These are phyloP conservation scores for Candida sp. DNA, from an alignment of 1,139 yeast species.

Conservation along the genomic window DNA sequence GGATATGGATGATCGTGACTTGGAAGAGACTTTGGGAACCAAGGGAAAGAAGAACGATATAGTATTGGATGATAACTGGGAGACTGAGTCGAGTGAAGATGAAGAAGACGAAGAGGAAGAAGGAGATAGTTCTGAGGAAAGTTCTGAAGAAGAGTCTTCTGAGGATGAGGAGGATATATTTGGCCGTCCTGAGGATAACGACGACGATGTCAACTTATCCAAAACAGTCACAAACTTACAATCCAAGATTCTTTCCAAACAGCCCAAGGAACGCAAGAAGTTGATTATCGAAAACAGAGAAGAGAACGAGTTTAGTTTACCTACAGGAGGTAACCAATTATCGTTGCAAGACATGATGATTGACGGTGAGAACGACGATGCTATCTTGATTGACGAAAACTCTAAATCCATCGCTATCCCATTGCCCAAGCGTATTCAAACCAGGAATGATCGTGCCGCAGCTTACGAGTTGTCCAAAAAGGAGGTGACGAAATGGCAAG, in stretches of 20 bases:
- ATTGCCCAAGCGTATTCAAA: conserved; percentile 82
- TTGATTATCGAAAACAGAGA: conserved; percentile 56
- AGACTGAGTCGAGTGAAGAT: conserved; percentile 30
- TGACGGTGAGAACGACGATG: conserved; percentile 42
- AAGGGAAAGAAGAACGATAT: conserved; percentile 30
- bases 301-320: conserved; percentile 77
- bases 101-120: conserved; percentile 21
- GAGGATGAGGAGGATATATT: conserved; percentile 19
- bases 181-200: conserved; percentile 22
- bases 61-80: conserved; percentile 42
- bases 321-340: conserved; percentile 60
- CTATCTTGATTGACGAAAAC: conserved; percentile 53
- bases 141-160: conserved; percentile 32
- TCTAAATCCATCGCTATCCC: conserved; percentile 73
- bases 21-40: conserved; percentile 22
- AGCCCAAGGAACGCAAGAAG: conserved; percentile 42
- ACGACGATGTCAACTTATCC: conserved; percentile 37
- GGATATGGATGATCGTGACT: conserved; percentile 76
- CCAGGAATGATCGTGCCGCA: conserved; percentile 85
- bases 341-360: conserved; percentile 79
- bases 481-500: conserved; percentile 90
- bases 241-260: conserved; percentile 26
- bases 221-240: conserved; percentile 35
- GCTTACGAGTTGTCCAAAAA: conserved; percentile 90
- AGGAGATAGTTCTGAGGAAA: conserved; percentile 15